phyloP scores from a whole-genome alignment of 2,329 filamentous ascomycete species.

The Trichoderma semiorbis region DNA sequence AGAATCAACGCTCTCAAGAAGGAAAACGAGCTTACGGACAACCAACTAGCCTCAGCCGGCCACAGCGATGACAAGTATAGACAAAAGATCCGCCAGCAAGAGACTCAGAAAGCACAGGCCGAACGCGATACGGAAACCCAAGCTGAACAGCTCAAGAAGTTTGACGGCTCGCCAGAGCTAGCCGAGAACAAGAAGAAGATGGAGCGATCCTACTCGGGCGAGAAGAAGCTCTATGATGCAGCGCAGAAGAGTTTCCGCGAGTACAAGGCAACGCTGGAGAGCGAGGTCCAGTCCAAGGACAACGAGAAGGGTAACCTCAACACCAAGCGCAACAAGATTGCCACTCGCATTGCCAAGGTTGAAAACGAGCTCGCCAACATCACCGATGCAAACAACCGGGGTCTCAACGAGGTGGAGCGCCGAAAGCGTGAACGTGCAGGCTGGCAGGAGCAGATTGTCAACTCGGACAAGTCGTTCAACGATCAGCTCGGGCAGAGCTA shows the following conservation, averaged over 20 bases:
- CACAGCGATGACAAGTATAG: constrained; percentile 72
- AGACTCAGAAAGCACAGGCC: constrained; percentile 66
- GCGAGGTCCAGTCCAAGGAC: constrained; percentile 59
- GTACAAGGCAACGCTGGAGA: constrained; percentile 60
- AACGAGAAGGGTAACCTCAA: constrained; percentile 61
- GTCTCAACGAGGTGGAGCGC: constrained; percentile 61
- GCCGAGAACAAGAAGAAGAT: constrained; percentile 52
- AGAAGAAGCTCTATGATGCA: constrained; percentile 59
- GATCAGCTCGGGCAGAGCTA: constrained; percentile 42
- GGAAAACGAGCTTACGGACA: constrained; percentile 68
- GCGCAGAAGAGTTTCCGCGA: constrained; percentile 52
- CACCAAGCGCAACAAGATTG: constrained; percentile 70
- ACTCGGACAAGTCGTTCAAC: constrained; percentile 45
- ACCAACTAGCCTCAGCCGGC: constrained; percentile 64
- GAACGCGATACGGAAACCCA: constrained; percentile 55
- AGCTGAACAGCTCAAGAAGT: constrained; percentile 56
- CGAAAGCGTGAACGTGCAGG: constrained; percentile 49
- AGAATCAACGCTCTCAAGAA: constrained; percentile 64
- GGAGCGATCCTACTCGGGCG: constrained; percentile 50
- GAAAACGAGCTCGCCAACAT: constrained; percentile 70
- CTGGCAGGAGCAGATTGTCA: constrained; percentile 45
- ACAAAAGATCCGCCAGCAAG: constrained; percentile 72
- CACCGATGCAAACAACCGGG: constrained; percentile 63
- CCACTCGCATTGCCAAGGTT: constrained; percentile 67
- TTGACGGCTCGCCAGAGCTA: constrained; percentile 64